Conservation (phyloP, 2,329 filamentous ascomycete species). For the Chrysoporthe cubensis region DNA sequence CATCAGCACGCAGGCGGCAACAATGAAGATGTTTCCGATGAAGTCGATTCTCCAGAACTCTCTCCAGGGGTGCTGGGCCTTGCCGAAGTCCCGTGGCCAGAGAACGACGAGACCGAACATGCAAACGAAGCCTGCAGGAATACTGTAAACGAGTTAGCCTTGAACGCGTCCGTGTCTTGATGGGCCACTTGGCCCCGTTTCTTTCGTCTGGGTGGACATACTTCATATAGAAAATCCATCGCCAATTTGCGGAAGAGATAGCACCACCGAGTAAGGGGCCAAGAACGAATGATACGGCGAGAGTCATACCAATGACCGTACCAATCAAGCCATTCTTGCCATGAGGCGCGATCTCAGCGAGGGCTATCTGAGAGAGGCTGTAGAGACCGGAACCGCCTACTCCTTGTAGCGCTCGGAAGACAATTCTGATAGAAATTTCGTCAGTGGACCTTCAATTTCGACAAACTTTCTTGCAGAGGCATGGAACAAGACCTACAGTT, state of each 20-base stretch:
- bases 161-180: background rate
- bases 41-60: slow-evolving; percentile 56
- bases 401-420: slow-evolving; percentile 62
- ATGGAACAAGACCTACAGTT: slow-evolving; percentile 47
- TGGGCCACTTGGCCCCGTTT: background rate
- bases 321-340: slow-evolving; percentile 58
- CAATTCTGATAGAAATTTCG: slow-evolving; percentile 48
- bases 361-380: slow-evolving; percentile 60
- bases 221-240: slow-evolving; percentile 67
- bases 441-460: background rate
- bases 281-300: slow-evolving; percentile 61
- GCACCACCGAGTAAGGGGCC: slow-evolving; percentile 62
- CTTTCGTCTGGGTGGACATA: slow-evolving; percentile 37
- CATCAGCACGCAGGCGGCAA: slow-evolving; percentile 56
- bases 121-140: slow-evolving; percentile 23
- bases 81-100: slow-evolving; percentile 47
- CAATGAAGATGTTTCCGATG: slow-evolving; percentile 53
- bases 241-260: slow-evolving; percentile 60
- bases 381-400: slow-evolving; percentile 66
- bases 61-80: slow-evolving; percentile 43
- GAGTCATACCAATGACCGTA: slow-evolving; percentile 57
- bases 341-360: slow-evolving; percentile 60
- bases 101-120: slow-evolving; percentile 48
- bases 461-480: background rate
- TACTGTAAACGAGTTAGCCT: slow-evolving; percentile 27